phyloP scores from a whole-genome alignment of 768 basidiomycete genomes.

The Heimioporus sp. region DNA sequence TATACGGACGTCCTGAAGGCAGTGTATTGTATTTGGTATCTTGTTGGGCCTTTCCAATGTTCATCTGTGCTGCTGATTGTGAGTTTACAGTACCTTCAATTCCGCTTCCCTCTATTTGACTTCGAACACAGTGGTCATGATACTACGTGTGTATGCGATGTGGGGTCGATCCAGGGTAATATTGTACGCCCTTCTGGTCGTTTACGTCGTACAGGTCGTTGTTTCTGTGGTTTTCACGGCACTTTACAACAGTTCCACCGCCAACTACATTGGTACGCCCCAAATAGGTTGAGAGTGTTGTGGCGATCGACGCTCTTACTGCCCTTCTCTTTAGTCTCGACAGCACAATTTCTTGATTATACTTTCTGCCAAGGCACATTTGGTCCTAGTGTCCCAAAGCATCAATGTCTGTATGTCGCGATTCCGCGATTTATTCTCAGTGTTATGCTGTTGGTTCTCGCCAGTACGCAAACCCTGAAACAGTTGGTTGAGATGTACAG shows the following conservation, averaged over 20 bases:
- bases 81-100: neutral
- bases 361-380: neutral
- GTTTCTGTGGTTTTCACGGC: neutral
- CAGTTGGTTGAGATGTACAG: constrained; percentile 6
- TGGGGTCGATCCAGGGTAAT: constrained; percentile 8
- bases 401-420: neutral
- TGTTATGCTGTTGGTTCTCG: constrained; percentile 2
- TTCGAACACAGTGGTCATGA: constrained; percentile 13
- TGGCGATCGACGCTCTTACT: neutral
- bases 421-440: constrained; percentile 3
- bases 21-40: neutral
- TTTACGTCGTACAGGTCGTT: neutral
- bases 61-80: constrained; percentile 11
- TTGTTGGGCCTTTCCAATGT: constrained; percentile 5
- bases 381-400: neutral
- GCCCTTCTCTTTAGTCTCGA: neutral
- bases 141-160: constrained; percentile 18
- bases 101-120: neutral
- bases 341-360: neutral
- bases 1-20: neutral
- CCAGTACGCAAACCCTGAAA: neutral
- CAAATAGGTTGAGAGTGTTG: neutral
- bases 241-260: neutral
- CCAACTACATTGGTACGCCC: constrained; percentile 3
- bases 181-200: neutral